These are phyloP conservation scores for Artemisia argyi DNA, from an alignment of 129 eudicot species.

Conservation along the genomic window DNA sequence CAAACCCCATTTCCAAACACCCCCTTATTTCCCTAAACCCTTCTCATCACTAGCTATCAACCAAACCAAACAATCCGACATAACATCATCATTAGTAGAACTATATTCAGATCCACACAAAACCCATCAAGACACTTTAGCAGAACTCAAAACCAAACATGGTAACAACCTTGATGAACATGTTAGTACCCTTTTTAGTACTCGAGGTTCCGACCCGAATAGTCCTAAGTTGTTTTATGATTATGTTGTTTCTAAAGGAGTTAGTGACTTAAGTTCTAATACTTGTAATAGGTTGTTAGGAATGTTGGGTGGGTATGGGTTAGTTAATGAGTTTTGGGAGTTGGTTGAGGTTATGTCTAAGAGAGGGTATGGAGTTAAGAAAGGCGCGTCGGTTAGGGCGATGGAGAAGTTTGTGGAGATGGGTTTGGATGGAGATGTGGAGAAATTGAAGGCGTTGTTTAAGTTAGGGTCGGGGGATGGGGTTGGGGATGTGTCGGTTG, in stretches of 20 bases:
- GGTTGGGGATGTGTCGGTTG: no score
- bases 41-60: slow-evolving; percentile 43
- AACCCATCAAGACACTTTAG: slow-evolving; percentile 40
- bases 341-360: slow-evolving; percentile 59
- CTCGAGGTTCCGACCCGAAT: slow-evolving; percentile 29
- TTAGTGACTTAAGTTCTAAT: slow-evolving; percentile 50
- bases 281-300: slow-evolving; percentile 69
- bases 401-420: slow-evolving; percentile 50
- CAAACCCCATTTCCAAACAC: slow-evolving; percentile 19
- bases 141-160: slow-evolving; percentile 51
- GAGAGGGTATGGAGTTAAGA: slow-evolving; percentile 79
- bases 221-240: slow-evolving; percentile 52
- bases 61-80: slow-evolving; percentile 29
- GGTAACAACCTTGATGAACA: slow-evolving; percentile 41
- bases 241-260: slow-evolving; percentile 51
- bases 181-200: slow-evolving; percentile 36
- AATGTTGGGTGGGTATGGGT: slow-evolving; percentile 58
- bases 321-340: slow-evolving; percentile 72
- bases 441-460: slow-evolving; percentile 55
- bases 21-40: slow-evolving; percentile 25
- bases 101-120: slow-evolving; percentile 47
- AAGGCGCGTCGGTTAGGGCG: slow-evolving; percentile 44
- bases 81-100: slow-evolving; percentile 36
- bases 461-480: slow-evolving; percentile 39
- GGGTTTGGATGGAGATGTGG: slow-evolving; percentile 48